phyloP scores from a whole-genome alignment of 805 yeast species.

The Myxozyma udenii region DNA sequence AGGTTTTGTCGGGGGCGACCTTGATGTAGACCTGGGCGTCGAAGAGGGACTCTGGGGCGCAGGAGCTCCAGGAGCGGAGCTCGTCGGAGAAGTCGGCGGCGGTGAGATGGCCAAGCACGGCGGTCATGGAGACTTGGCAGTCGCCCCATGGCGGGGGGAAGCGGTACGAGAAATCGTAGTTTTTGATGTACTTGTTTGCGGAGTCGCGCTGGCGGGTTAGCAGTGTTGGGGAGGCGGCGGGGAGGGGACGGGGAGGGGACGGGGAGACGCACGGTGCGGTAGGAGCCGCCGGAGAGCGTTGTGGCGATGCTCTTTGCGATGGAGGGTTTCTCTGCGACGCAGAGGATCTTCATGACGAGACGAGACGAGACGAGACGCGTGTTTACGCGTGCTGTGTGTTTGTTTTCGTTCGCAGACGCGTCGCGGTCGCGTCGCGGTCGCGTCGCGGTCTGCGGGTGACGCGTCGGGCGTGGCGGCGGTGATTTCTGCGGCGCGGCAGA shows the following conservation, averaged over 20 bases:
- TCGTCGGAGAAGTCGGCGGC: slow-evolving; percentile 61
- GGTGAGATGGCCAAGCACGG: slow-evolving; percentile 84
- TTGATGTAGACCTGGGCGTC: slow-evolving; percentile 43
- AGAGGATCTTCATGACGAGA: slow-evolving; percentile 63
- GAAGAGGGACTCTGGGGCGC: slow-evolving; percentile 42
- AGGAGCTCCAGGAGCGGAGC: slow-evolving; percentile 59
- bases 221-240: background rate
- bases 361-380: background rate
- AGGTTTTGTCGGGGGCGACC: slow-evolving; percentile 39
- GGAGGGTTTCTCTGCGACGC: slow-evolving; percentile 97
- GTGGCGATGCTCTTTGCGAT: slow-evolving; percentile 81
- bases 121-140: slow-evolving; percentile 84
- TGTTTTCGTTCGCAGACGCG: background rate
- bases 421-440: background rate
- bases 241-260: background rate
- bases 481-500: too few relatives aligned
- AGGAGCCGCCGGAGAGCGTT: slow-evolving; percentile 71
- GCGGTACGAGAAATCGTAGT: slow-evolving; percentile 70
- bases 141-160: slow-evolving; percentile 59
- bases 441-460: too few relatives aligned
- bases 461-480: too few relatives aligned
- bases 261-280: slow-evolving; percentile 34
- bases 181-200: slow-evolving; percentile 61
- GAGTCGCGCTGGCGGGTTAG: slow-evolving; percentile 43
- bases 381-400: background rate